Conservation (phyloP, 495 filamentous ascomycete species). For the Neurospora discreta region DNA sequence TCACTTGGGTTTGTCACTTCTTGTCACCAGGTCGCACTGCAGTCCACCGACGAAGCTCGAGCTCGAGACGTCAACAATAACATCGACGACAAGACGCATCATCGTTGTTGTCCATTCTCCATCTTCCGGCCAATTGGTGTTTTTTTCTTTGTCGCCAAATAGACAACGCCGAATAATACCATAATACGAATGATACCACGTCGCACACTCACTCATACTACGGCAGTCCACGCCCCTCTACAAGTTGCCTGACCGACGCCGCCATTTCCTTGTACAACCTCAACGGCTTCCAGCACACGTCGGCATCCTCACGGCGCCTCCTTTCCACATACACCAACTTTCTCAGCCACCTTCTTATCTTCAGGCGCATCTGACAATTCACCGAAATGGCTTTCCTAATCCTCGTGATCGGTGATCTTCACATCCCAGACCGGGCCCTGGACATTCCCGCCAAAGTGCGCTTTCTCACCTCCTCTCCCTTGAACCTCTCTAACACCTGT, state of each 20-base stretch:
- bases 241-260: not conserved
- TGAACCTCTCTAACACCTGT: not conserved
- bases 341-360: not conserved
- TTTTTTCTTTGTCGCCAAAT: not conserved
- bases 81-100: not conserved
- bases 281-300: not conserved
- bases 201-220: not conserved
- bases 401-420: conserved; percentile 90
- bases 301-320: not conserved
- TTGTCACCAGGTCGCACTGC: not conserved
- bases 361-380: not conserved
- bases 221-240: not conserved
- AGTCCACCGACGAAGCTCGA: not conserved
- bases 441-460: conserved; percentile 84
- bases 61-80: not conserved
- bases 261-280: not conserved
- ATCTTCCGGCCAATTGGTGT: not conserved
- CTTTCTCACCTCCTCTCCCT: not conserved
- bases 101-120: not conserved
- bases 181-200: not conserved
- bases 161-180: not conserved
- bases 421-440: conserved; percentile 87
- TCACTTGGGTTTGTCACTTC: not conserved
- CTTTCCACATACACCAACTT: not conserved
- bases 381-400: conserved; percentile 43